Base-by-base conservation (phyloP, 2,329 filamentous ascomycete species). In the Bipolaris oryzae region DNA sequence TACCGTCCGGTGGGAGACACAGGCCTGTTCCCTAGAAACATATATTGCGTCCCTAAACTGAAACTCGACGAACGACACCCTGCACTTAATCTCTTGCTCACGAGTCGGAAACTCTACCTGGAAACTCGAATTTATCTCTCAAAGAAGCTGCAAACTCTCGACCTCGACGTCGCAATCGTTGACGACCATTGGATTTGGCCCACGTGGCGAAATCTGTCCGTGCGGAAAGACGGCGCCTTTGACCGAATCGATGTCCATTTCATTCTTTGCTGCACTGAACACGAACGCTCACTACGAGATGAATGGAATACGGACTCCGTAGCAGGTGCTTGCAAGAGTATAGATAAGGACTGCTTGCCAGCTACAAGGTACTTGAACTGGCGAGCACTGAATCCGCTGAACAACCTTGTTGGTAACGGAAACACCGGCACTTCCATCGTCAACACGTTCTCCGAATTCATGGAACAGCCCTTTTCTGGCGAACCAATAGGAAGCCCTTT, bases 121-220 rank as follows among this genome's bases (percentile, higher is more conserved):
- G 61, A 59, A 38, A 61, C 57, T 10, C 23, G 25, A 10, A 4
- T 33, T 1, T 61, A 56, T 23, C 35, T 60, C 5, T 44, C 46
- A 20, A 59, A 53, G 13, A 50, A 39, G 7, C 35, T 50, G 1
- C 50, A 46, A n/a, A 41, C 20, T 11, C 45, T 62, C 31, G 35
- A 56, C 20, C 13, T 64, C 7, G 61, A 66, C 21, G 15, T 66
- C 6, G 52, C 55, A 7, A 52, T 66, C 21, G 42, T 66, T 4
- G 28, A 63, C 38, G 42, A 57, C 13, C 45, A 61, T 47, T 66
- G 61, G 61, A 55, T 66, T 37, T 64, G 53, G 57, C 63, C 59
- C 18, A 61, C 47, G 9, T 61, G 55, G 55, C 50, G 55, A n/a
- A 46, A 35, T 23, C 52, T 64, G 10, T 57, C 60, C 18, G 16